Conservation (phyloP, 345 rosid species). For the Eucalyptus tenuipes region DNA sequence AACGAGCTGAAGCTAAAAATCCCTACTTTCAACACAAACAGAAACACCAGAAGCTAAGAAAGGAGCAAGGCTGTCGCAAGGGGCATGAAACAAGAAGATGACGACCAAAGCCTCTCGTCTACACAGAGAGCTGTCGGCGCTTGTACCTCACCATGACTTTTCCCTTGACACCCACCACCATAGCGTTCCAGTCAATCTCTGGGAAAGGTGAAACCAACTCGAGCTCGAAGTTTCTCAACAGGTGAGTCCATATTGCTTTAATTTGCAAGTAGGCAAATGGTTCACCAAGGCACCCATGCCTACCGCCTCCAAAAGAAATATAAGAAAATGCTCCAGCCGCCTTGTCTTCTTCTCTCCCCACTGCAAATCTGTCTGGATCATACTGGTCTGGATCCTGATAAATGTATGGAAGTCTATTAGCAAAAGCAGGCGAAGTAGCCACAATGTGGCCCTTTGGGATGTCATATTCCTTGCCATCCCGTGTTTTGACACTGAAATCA, state of each 20-base stretch:
- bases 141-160: conserved; percentile 91
- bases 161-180: conserved; percentile 98
- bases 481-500: conserved; percentile 67
- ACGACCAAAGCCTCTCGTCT: neutral
- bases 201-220: conserved; percentile 92
- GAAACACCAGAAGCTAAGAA: neutral
- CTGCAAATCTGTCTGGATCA: conserved; percentile 74
- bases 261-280: conserved; percentile 97
- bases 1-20: neutral
- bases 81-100: no score
- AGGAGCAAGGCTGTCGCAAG: neutral
- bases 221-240: conserved; percentile 84
- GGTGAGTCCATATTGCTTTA: conserved; percentile 97
- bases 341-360: conserved; percentile 95
- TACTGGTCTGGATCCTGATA: conserved; percentile 72
- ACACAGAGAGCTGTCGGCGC: conserved; percentile 27
- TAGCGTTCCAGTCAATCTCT: conserved; percentile 97
- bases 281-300: conserved; percentile 98
- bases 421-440: conserved; percentile 93
- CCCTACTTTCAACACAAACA: neutral
- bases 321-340: conserved; percentile 80
- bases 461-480: conserved; percentile 76
- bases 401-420: conserved; percentile 80
- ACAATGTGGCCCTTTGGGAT: conserved; percentile 94
- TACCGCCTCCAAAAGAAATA: conserved; percentile 91